These are phyloP conservation scores for Backusella tarrabulga DNA, from an alignment of 192 early-diverging fungal species.

Conservation along the genomic window DNA sequence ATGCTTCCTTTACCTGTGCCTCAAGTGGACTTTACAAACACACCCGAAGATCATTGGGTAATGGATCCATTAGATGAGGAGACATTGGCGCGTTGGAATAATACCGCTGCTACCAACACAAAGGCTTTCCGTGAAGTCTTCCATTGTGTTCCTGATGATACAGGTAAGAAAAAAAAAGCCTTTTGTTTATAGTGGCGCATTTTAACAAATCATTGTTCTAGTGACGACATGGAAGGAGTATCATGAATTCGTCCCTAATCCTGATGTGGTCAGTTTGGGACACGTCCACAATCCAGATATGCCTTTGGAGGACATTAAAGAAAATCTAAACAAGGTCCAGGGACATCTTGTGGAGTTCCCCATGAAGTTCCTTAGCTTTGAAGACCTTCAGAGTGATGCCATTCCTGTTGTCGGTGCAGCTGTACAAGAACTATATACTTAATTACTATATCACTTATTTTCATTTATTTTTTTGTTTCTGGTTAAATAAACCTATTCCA, in stretches of 20 bases:
- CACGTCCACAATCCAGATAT: constrained; percentile 42
- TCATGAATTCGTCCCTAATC: constrained; percentile 42
- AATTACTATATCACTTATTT: background rate
- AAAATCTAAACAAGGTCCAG: constrained; percentile 34
- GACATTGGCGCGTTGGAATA: constrained; percentile 63
- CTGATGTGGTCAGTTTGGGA: constrained; percentile 37
- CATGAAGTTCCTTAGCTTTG: constrained; percentile 38
- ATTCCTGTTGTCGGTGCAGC: constrained; percentile 17
- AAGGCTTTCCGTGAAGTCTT: constrained; percentile 74
- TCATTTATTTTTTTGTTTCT: background rate
- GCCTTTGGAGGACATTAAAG: constrained; percentile 35
- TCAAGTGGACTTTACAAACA: constrained; percentile 23
- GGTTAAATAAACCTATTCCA: background rate
- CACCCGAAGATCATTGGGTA: constrained; percentile 41
- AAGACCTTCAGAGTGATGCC: constrained; percentile 42
- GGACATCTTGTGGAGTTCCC: constrained; percentile 59
- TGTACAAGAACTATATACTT: constrained; percentile 32
- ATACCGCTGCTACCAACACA: constrained; percentile 66
- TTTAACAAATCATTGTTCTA: background rate
- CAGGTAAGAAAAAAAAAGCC: constrained; percentile 22
- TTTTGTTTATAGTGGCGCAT: background rate
- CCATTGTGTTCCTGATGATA: constrained; percentile 83
- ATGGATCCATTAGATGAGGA: constrained; percentile 68
- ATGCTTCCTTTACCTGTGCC: constrained; percentile 31
- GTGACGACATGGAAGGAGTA: constrained; percentile 46